phyloP scores from a whole-genome alignment of 805 yeast genomes.

The Sugiyamaella smithiae region DNA sequence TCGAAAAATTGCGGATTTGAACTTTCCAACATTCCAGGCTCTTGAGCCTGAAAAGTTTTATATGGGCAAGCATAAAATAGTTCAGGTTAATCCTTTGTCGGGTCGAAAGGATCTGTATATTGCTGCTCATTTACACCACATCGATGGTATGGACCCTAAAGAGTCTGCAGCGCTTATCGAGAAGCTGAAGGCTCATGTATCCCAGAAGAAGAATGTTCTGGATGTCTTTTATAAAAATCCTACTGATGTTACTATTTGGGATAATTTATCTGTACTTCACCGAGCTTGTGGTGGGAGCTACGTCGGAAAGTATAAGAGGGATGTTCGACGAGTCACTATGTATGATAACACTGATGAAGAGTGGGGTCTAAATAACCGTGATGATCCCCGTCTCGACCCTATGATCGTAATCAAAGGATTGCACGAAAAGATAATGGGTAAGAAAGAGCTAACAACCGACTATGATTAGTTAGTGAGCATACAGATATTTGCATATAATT shows the following conservation, averaged over 20 bases:
- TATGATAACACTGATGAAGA: slow-evolving; percentile 7
- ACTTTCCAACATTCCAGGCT: slow-evolving; percentile 2
- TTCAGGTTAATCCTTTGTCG: neutral
- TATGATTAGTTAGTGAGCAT: neutral
- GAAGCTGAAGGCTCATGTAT: neutral
- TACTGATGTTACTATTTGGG: slow-evolving; percentile 4
- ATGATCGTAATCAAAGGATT: slow-evolving; percentile 5
- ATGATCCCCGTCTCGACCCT: slow-evolving; percentile 6
- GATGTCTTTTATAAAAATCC: slow-evolving; percentile 1
- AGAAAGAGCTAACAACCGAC: slow-evolving; percentile 7
- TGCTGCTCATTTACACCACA: slow-evolving; percentile 1
- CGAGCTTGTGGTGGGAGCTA: slow-evolving; percentile 1
- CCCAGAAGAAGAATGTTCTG: slow-evolving; percentile 1
- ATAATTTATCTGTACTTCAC: slow-evolving; percentile 7
- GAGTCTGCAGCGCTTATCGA: neutral
- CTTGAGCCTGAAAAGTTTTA: slow-evolving; percentile 3
- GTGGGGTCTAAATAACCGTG: slow-evolving; percentile 2
- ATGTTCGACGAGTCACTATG: slow-evolving; percentile 8
- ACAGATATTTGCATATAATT: too few relatives aligned
- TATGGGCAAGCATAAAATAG: slow-evolving; percentile 4
- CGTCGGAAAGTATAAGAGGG: slow-evolving; percentile 6
- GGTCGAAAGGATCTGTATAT: slow-evolving; percentile 3
- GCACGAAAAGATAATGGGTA: slow-evolving; percentile 5
- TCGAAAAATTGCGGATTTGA: neutral
- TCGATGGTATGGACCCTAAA: slow-evolving; percentile 1